Evolutionary conservation across 208 protist genomes (phyloP), one percentile per base, ranked within the genome.

Genomic region (Trypanosoma theileri): DNA sequence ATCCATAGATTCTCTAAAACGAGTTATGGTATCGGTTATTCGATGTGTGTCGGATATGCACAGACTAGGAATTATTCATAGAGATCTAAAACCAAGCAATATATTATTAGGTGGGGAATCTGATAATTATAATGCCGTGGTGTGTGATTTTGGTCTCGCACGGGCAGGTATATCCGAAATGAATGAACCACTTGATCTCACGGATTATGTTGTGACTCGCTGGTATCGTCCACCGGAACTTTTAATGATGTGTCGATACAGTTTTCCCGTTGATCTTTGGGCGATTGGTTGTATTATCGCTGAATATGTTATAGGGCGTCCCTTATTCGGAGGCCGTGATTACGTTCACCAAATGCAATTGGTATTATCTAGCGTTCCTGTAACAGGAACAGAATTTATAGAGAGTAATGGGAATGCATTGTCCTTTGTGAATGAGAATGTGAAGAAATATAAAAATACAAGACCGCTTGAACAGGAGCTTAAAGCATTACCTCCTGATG

Each of bases 161-260:
- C 72, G 94, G 4, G 91, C 82, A 0, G 92, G 90, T 3, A 45
- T 95, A 44, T 66, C 85, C 44, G 74, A 80, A 17, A 60, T 93
- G 26, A 77, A 82, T 21, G 86, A 92, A 57, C 88, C 88, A 4
- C 48, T 93, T 13, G 84, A 95, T 69, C 82, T 99, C 66, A 99
- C 97, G 11, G 96, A 98, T 73, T 98, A 98, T 74, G 97, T 98
- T 40, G 95, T 98, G 22, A 99, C 98, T 14, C 85, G 99, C 17
- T 99, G 98, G 98, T 99, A 99, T 81, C 90, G 99, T 22, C 98
- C 98, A 13, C 99, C 98, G 11, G 98, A 99, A 84, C 86, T 99
- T 31, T 91, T 99, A 59, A 84, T 99, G 21, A 93, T 97, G 77
- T 98, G 93, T 74, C 67, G 85, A 9, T 88, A 97, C 79, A 76